Conservation (phyloP, 257 asterid species). For the Solanum pennellii region DNA sequence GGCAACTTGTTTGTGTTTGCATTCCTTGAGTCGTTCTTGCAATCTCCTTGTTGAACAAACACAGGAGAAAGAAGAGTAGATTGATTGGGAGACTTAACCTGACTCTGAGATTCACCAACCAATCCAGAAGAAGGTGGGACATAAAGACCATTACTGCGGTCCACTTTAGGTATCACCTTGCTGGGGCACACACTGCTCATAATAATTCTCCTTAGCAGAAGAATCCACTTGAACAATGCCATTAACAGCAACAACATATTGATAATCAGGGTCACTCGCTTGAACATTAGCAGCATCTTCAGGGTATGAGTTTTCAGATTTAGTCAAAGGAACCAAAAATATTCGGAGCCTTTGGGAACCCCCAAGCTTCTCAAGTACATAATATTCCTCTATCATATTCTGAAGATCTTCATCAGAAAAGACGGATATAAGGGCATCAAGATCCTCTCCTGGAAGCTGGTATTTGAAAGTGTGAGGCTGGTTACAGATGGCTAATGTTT, state of each 20-base stretch:
- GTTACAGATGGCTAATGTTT: constrained; percentile 34
- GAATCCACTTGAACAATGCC: constrained; percentile 34
- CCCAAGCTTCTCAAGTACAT: constrained; percentile 40
- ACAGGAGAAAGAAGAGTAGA: constrained; percentile 21
- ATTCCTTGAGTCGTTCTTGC: constrained; percentile 7
- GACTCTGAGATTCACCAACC: constrained; percentile 14
- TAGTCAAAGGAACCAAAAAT: constrained; percentile 48
- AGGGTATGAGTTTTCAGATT: constrained; percentile 29
- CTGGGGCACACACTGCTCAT: constrained; percentile 15
- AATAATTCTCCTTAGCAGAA: constrained; percentile 14
- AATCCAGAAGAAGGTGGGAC: constrained; percentile 13
- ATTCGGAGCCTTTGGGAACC: constrained; percentile 64
- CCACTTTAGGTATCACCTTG: constrained; percentile 22
- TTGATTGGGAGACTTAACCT: constrained; percentile 1
- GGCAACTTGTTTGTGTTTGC: constrained; percentile 9
- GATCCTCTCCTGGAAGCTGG: constrained; percentile 77
- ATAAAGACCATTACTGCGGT: constrained; percentile 16
- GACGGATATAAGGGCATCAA: constrained; percentile 69
- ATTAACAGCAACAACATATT: constrained; percentile 60
- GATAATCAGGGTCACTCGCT: constrained; percentile 33
- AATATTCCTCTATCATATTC: constrained; percentile 67
- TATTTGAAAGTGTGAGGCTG: constrained; percentile 54
- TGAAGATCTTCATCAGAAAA: constrained; percentile 63
- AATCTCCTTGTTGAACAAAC: constrained; percentile 22
- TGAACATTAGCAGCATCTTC: constrained; percentile 22